Base-by-base conservation (phyloP, 139 green algal species). In the Micractinium sp. region DNA sequence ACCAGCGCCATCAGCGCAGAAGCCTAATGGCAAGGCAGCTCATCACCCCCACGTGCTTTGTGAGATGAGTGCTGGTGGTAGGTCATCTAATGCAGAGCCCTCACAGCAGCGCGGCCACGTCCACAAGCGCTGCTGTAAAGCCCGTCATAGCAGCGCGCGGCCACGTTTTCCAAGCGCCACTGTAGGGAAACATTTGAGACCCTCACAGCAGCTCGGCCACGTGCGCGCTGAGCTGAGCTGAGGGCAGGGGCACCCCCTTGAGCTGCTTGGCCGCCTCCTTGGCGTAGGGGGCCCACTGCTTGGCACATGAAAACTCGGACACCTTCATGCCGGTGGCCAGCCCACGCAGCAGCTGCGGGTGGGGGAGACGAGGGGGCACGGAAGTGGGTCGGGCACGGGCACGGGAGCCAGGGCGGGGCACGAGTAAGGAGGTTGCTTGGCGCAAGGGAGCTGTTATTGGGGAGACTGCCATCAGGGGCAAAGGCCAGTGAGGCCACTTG, bases 261-360 rank as follows among this genome's bases (percentile, higher is more conserved):
- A 92, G 84, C 74, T 92, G 73, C n/a, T 79, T 79, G 15, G 5
- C 41, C 14, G 83, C 83, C 36, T 80, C 41, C 87, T 73, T 74
- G 1, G 96, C 96, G 81, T 95, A 95, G 12, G 92, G 91, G 22
- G 73, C 90, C 96, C 96, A 98, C 91, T 98, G 96, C 25, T 92
- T 73, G 3, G 93, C 94, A 23, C 78, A 91, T 87, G 88, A 95
- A 88, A 99, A 99, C 80, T 97, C 93, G 14, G 80, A 33, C 39
- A 98, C 92, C 71, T 93, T 95, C 96, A 99, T 98, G 74, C 95
- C 95, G n/a, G 91, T 92, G 29, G 94, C 90, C 73, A 99, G 92
- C 7, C 97, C 97, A 7, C 97, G 87, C 89, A 99, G 93, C 91
- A 98, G 92, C 90, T 96, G 95, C 67, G 33, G 31, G 0, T 14